Evolutionary conservation across 331 rosid genomes (phyloP).

Genomic region (Rosa hybrid): DNA sequence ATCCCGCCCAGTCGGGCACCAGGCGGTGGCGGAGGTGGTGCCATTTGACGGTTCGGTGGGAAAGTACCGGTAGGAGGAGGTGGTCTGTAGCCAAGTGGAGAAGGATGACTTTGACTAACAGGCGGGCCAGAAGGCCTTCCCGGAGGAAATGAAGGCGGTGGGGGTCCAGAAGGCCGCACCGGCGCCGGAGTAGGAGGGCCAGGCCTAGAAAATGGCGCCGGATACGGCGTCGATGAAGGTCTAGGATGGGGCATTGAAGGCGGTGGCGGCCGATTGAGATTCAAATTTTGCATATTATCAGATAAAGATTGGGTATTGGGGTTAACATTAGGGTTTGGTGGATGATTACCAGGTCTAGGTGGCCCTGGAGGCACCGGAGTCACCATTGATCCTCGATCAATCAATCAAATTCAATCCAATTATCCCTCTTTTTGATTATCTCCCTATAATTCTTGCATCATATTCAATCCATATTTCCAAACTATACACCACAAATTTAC

Average conservation of each 20-base stretch:
- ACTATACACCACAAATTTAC: no score
- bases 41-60: conserved; percentile 41
- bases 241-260: conserved; percentile 59
- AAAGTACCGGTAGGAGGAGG: conserved; percentile 52
- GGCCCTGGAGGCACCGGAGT: conserved; percentile 87
- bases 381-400: conserved; percentile 50
- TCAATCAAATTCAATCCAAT: background rate
- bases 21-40: conserved; percentile 31
- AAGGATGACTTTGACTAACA: conserved; percentile 61
- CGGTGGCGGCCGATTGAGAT: conserved; percentile 54
- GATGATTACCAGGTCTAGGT: conserved; percentile 60
- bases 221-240: conserved; percentile 49
- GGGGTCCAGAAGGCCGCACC: conserved; percentile 56
- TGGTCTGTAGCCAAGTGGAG: conserved; percentile 58
- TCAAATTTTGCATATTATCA: conserved; percentile 57
- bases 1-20: conserved; percentile 37
- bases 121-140: conserved; percentile 58
- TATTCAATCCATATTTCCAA: no score
- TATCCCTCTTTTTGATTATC: no score
- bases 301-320: conserved; percentile 45
- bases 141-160: conserved; percentile 40
- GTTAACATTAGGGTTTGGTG: conserved; percentile 53
- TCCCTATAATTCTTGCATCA: no score
- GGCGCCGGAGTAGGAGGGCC: conserved; percentile 59
- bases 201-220: conserved; percentile 59